Evolutionary conservation across 2,329 filamentous ascomycete species (phyloP), one percentile per base, ranked within the genome.

Genomic region (Acephala macrosclerotiorum): DNA sequence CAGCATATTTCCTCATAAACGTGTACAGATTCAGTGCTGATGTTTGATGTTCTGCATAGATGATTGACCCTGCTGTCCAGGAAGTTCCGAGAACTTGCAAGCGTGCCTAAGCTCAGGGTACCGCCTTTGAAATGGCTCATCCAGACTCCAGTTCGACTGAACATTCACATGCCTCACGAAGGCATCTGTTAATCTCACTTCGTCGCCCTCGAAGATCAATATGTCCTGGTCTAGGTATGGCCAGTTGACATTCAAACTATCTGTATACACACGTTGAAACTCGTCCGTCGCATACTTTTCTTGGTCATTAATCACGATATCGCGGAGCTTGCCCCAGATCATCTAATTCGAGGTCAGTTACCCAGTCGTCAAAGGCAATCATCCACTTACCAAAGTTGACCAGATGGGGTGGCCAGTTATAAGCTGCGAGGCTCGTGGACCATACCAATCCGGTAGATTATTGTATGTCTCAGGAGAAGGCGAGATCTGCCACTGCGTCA

Each of bases 221-320:
- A 68, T 57, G 36, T 74, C 71, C 14, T 64, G 18, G 2, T 72
- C 67, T 29, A 67, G 55, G 26, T 68, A 72, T 9, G 75, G 73
- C 79, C 77, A 80, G 51, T 80, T 77, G 55, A 77, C 68, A 58
- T 75, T 76, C 56, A 80, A 61, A 61, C 73, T 76, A 42, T 70
- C 68, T 51, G 70, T 75, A 67, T 80, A 80, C 45, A 77, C 56
- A 61, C 73, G 71, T 47, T 74, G 73, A 51, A 80, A 80, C 59
- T 80, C 78, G 2, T 75, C 73, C 8, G 76, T 80, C 47, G 74
- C 76, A 63, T 81, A 81, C 4, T 74, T 58, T 18, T 75, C 72
- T 63, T 78, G 79, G 25, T 75, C 75, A 56, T 76, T 71, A 26
- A 79, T 78, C 56, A 78, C 71, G 47, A 71, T 74, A 60, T 78